Base-by-base conservation (phyloP, 1,284 basidiomycete species). In the Rhodotorula sp. region DNA sequence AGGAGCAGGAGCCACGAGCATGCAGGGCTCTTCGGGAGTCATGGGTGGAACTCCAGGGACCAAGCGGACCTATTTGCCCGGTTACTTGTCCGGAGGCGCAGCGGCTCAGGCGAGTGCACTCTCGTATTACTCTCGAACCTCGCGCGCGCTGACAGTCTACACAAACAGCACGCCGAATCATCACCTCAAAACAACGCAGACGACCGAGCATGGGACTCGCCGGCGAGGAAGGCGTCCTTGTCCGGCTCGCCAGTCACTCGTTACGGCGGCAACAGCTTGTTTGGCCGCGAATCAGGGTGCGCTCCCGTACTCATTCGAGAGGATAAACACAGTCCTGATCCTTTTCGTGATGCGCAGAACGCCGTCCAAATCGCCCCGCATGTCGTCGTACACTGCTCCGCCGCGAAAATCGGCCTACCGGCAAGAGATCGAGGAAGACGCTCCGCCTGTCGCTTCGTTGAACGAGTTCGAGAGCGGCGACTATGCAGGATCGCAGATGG, bases 341-440 rank as follows among this genome's bases (percentile, higher is more conserved):
- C 12, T 29, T 29, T 12, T 15, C 4, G n/a, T 29, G 24, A 17
- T 17, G 53, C 6, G 29, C 71, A 67, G 71, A 42, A 71, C 74
- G 18, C 76, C 73, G 3, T 72, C 72, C n/a, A 74, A 74, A 58
- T 77, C 76, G 45, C 76, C 76, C 29, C 73, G 73, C 60, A 66
- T 65, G 30, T 66, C 74, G 5, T 62, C 68, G 48, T 72, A 74
- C 61, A 61, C 67, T 30, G 71, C 61, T 30, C 67, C 66, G 37
- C 68, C 69, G 22, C 69, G 67, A 30, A 62, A 60, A 1, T 67
- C 60, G 8, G 67, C 60, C 22, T 74, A 67, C 54, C 67, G 61
- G 29, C 63, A 66, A 33, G 75, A 75, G 54, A 69, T 72, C 66
- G 76, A 78, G 37, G 77, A 78, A 51, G 76, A 78, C 60, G 77